Evolutionary conservation across 108 stramenopile genomes (phyloP).

Genomic region (Schizochytrium sp.): DNA sequence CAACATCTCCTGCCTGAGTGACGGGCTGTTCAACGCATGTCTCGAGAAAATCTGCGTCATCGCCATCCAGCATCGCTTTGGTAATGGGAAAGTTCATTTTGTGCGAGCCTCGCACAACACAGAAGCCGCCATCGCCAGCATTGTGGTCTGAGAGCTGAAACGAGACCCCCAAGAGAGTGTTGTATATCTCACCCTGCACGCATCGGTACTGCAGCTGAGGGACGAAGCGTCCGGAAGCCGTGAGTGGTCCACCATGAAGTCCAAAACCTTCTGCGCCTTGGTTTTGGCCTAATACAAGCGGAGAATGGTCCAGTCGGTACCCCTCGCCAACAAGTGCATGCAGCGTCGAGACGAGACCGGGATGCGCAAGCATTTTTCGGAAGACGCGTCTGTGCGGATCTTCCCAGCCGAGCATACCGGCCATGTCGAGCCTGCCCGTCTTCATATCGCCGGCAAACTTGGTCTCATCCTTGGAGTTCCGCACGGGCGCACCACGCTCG

Average conservation of each 20-base stretch:
- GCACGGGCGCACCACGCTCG: slow-evolving; percentile 53
- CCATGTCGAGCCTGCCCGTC: slow-evolving; percentile 54
- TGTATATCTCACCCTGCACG: background rate
- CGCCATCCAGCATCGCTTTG: slow-evolving; percentile 68
- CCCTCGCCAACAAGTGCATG: slow-evolving; percentile 75
- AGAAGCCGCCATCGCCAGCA: slow-evolving; percentile 74
- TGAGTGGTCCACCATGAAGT: slow-evolving; percentile 78
- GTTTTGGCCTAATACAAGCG: slow-evolving; percentile 69
- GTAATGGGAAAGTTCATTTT: slow-evolving; percentile 80
- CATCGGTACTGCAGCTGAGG: slow-evolving; percentile 22
- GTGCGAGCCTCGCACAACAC: slow-evolving; percentile 79
- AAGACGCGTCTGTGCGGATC: slow-evolving; percentile 59
- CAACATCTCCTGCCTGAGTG: slow-evolving; percentile 83
- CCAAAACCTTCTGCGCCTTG: slow-evolving; percentile 76
- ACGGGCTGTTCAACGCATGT: slow-evolving; percentile 60
- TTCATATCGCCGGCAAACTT: slow-evolving; percentile 27
- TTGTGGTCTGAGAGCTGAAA: slow-evolving; percentile 62
- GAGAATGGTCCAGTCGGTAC: slow-evolving; percentile 81
- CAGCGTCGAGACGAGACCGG: slow-evolving; percentile 67
- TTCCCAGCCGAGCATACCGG: slow-evolving; percentile 73
- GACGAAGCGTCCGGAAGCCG: slow-evolving; percentile 51
- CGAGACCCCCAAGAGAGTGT: background rate
- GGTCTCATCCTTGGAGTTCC: slow-evolving; percentile 63
- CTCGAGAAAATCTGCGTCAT: slow-evolving; percentile 46
- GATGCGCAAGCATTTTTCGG: slow-evolving; percentile 69